Evolutionary conservation across 106 monocot genomes (phyloP).

Genomic region (Allium cepa): DNA sequence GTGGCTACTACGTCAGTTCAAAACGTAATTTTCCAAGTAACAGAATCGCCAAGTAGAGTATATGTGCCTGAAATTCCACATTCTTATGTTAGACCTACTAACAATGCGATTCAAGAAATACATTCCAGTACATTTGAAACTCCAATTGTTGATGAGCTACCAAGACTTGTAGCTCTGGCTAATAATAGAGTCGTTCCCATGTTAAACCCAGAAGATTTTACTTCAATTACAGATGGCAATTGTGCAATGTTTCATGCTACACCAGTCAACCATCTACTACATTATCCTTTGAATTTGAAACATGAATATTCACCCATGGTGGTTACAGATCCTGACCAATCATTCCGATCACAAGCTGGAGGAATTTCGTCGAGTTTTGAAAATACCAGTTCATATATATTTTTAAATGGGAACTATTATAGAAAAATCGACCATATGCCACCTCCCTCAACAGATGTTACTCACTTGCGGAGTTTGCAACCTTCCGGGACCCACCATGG

Average conservation of each 20-base stretch:
- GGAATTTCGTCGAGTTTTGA: not conserved
- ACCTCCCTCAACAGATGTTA: constrained; percentile 9
- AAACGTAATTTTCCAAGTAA: constrained; percentile 15
- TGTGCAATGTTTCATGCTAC: constrained; percentile 12
- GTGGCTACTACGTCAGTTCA: constrained; percentile 2
- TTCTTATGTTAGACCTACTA: constrained; percentile 24
- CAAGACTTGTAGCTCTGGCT: constrained; percentile 14
- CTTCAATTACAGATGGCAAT: constrained; percentile 6
- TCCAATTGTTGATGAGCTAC: constrained; percentile 12
- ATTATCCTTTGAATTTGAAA: constrained; percentile 6
- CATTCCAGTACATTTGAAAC: constrained; percentile 20
- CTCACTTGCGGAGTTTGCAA: constrained; percentile 20
- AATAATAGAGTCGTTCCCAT: constrained; percentile 5
- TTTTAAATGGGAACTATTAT: constrained; percentile 2
- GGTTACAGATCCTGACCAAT: constrained; percentile 4
- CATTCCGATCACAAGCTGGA: constrained; percentile 6
- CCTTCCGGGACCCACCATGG: constrained; percentile 14
- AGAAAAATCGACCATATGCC: constrained; percentile 16
- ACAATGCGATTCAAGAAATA: constrained; percentile 24
- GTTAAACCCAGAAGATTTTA: constrained; percentile 6
- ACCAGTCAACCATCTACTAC: constrained; percentile 13
- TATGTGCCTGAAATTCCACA: constrained; percentile 12
- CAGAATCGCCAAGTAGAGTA: constrained; percentile 12
- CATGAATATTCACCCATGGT: constrained; percentile 8
- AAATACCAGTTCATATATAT: constrained; percentile 6